Evolutionary conservation across 352 stramenopile genomes (phyloP), one percentile per base, ranked within the genome.

Genomic region (Phytopythium oedochilum): DNA sequence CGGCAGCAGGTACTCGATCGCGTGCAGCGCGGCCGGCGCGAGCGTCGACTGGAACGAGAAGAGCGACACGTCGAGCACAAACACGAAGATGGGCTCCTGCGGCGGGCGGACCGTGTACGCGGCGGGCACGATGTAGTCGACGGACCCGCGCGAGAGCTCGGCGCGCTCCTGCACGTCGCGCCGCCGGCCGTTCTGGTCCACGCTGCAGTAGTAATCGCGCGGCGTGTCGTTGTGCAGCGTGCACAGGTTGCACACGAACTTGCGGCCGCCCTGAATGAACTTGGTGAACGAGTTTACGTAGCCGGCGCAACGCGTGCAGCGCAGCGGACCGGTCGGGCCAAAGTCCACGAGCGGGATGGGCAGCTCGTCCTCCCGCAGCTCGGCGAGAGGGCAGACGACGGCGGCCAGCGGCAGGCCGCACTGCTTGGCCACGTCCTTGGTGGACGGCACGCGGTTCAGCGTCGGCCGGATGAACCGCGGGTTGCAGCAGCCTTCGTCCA

Each of bases 171-270:
- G 68, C 42, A 88, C 81, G 51, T 95, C 86, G 31, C 84, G 83
- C 3, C 86, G 86, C 11, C 78, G 83, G 31, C 86, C 86, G 39
- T 91, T 87, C 61, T 92, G 83, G 60, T 96, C 87, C 62, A 93
- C 78, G 46, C 72, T 86, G 75, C 86, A 92, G 60, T 94, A 91
- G 59, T 96, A 96, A 42, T 94, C 79, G 1, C 82, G 75, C 11
- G 86, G 83, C 7, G 85, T 90, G 55, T 94, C 78, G 64, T 95
- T 96, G 58, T 82, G 63, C 5, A 93, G 75, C 53, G 74, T 69
- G 58, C 88, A 96, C 57, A 96, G 89, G 68, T 96, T 95, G 75
- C 88, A 96, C 26, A 91, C 78, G 59, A 94, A 96, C 60, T 89
- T 89, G 59, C 78, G 76, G 2, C 83, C 86, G 46, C 71, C 80